Evolutionary conservation across 225 moss, liverwort and hornwort genomes (phyloP), one percentile per base, ranked within the genome.

Genomic region (Bryoerythrophyllum caledonicum): DNA sequence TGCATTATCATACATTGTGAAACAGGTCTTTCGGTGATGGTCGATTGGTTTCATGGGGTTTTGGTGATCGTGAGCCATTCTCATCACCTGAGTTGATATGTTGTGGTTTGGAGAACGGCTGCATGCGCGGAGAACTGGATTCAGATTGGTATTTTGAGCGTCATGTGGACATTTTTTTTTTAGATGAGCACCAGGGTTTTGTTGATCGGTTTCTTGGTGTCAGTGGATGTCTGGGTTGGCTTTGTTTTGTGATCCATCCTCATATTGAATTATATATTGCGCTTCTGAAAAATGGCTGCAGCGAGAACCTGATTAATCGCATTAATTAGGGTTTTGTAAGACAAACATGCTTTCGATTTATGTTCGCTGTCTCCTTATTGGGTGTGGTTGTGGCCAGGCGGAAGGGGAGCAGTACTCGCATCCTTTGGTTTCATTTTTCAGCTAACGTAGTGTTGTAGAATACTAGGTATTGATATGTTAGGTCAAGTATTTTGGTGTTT

Each of bases 401-500:
- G 85, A 79, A 68, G 78, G 60, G 53, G 87, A 86, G 41, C 81
- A 83, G 71, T 94, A 90, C 43, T 85, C 87, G 32, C 88, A 90
- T 73, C 94, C 89, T 67, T 82, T 76, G 81, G 85, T 84, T 41
- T 86, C 81, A 25, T 85, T 94, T 37, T 92, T 92, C 73, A 89
- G 84, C 64, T n/a, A n/a, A n/a, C n/a, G n/a, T n/a, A n/a, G n/a
- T n/a, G n/a, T n/a, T n/a, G 60, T 6, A 38, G 34, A 27, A 73
- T 16, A 58, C 49, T 46, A 51, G 40, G 35, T 35, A 3, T 69
- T 74, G 7, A 4, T 44, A 44, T 15, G 15, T 44, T 4, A 44
- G 4, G 44, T 44, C 4, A 14, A 44, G 1, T 44, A 15, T n/a
- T 44, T 17, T 15, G 46, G 52, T 81, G 56, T 94, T 92, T n/a